Evolutionary conservation across 2,329 filamentous ascomycete genomes (phyloP).

Genomic region (Xylariaceae sp.): DNA sequence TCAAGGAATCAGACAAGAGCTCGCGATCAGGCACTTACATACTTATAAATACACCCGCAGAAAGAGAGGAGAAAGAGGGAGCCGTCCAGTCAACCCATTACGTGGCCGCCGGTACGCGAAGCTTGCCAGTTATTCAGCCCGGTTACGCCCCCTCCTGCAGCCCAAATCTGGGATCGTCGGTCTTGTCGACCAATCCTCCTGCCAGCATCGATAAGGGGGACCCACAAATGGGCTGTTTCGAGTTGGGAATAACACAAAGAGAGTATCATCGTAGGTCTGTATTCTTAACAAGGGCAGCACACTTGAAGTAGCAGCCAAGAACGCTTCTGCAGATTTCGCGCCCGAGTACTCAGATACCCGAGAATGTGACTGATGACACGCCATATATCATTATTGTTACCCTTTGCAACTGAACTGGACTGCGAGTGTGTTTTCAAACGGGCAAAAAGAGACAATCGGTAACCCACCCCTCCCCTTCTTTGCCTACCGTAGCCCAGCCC

Average conservation of each 20-base stretch:
- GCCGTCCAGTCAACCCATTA: conserved; percentile 3
- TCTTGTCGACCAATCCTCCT: conserved; percentile 25
- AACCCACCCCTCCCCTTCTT: conserved; percentile 21
- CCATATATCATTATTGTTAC: conserved; percentile 28
- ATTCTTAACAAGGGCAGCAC: conserved; percentile 30
- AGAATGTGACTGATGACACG: conserved; percentile 26
- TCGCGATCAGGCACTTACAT: conserved; percentile 13
- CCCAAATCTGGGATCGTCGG: conserved; percentile 29
- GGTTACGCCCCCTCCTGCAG: conserved; percentile 28
- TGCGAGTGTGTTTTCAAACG: too few species aligned
- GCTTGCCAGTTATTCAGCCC: conserved; percentile 12
- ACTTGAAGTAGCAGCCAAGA: conserved; percentile 32
- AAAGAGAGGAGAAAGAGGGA: not conserved
- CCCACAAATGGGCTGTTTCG: conserved; percentile 12
- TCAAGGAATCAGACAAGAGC: conserved; percentile 6
- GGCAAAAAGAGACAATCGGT: conserved; percentile 2
- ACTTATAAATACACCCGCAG: conserved; percentile 12
- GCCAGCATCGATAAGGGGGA: conserved; percentile 30
- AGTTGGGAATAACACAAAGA: conserved; percentile 24
- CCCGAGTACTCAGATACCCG: conserved; percentile 26
- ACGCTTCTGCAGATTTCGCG: conserved; percentile 25
- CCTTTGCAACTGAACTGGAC: too few species aligned
- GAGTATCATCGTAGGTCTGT: conserved; percentile 19
- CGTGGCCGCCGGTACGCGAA: conserved; percentile 11
- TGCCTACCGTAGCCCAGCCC: conserved; percentile 15